phyloP scores from a whole-genome alignment of 2,329 filamentous ascomycete genomes.

The Aspergillus neotritici region DNA sequence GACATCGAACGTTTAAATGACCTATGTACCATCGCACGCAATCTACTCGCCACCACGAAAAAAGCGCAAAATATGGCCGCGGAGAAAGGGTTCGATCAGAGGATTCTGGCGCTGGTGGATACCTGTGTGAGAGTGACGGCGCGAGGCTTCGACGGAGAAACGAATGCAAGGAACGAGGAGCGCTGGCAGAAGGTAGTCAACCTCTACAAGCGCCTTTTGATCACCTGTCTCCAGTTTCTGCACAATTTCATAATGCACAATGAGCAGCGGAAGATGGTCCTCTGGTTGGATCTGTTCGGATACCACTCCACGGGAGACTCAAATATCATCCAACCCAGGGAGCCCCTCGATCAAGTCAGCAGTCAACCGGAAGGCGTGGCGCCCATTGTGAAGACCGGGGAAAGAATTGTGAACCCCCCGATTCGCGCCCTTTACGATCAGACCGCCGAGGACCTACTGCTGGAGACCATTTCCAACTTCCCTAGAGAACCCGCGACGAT shows the following conservation, averaged over 20 bases:
- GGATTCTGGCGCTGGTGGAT: conserved; percentile 57
- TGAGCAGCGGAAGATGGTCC: conserved; percentile 58
- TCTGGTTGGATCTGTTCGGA: conserved; percentile 62
- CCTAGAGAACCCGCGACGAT: conserved; percentile 40
- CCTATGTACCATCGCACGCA: conserved; percentile 56
- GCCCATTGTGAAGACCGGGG: conserved; percentile 39
- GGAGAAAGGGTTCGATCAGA: conserved; percentile 54
- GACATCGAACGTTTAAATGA: conserved; percentile 60
- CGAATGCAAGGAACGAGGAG: conserved; percentile 56
- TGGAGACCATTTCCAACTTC: conserved; percentile 42
- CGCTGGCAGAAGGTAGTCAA: conserved; percentile 62
- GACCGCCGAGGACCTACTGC: conserved; percentile 39
- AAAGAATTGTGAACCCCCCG: conserved; percentile 38
- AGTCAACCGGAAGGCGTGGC: conserved; percentile 35
- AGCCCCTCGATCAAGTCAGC: conserved; percentile 35
- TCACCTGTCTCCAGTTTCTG: conserved; percentile 60
- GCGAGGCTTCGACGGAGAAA: conserved; percentile 59
- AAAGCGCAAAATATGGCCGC: conserved; percentile 59
- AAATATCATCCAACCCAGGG: conserved; percentile 40
- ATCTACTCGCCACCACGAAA: conserved; percentile 57
- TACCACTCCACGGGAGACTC: conserved; percentile 46
- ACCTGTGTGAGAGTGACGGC: conserved; percentile 61
- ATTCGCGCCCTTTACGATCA: conserved; percentile 40
- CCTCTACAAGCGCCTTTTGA: conserved; percentile 60
- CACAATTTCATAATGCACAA: conserved; percentile 63